Conservation (phyloP, 805 yeast genomes). For the Teunomyces barrocoloradensis region DNA sequence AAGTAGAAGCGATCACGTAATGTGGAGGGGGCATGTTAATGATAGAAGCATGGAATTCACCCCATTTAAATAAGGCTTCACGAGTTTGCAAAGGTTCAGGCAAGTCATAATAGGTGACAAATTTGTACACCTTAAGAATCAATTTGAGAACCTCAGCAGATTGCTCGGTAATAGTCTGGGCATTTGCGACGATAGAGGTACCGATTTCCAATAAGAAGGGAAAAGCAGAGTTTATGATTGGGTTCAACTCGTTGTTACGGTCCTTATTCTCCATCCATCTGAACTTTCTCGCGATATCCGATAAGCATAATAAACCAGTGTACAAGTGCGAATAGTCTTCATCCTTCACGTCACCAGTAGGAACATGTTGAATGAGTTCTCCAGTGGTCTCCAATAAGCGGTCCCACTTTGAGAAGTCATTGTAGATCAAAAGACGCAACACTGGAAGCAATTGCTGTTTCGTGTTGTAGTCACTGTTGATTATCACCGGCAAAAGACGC, state of each 20-base stretch:
- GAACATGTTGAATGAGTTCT: conserved; percentile 26
- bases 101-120: conserved; percentile 67
- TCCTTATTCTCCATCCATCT: conserved; percentile 64
- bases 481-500: conserved; percentile 58
- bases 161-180: conserved; percentile 26
- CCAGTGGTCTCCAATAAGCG: conserved; percentile 32
- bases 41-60: conserved; percentile 68
- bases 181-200: conserved; percentile 41
- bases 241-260: conserved; percentile 29
- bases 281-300: conserved; percentile 66
- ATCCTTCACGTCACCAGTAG: conserved; percentile 12
- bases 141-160: conserved; percentile 72
- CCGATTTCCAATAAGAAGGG: conserved; percentile 70
- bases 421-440: conserved; percentile 23
- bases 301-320: conserved; percentile 68
- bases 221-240: conserved; percentile 54
- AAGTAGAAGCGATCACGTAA: conserved; percentile 49
- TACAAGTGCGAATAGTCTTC: conserved; percentile 35
- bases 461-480: conserved; percentile 30
- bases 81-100: conserved; percentile 58
- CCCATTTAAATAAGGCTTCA: conserved; percentile 62
- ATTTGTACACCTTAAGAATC: conserved; percentile 74
- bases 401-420: conserved; percentile 39
- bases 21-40: conserved; percentile 59
- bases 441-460: conserved; percentile 27